phyloP scores from a whole-genome alignment of 1,284 basidiomycete genomes.

The Phylloboletellus chloephorus region DNA sequence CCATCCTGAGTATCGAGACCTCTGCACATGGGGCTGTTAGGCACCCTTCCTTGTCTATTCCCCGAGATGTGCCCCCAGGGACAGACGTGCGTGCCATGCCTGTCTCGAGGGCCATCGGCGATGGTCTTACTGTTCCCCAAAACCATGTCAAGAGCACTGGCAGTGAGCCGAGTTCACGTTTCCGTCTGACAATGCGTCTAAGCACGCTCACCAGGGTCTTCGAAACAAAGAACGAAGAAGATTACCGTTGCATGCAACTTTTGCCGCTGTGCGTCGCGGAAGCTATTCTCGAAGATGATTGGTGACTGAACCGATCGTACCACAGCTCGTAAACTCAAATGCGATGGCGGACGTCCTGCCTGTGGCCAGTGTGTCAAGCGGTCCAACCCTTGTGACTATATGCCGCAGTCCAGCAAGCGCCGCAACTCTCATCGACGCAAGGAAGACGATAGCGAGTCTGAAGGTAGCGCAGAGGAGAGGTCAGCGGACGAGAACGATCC shows the following conservation, averaged over 20 bases:
- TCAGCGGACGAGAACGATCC: slow-evolving; percentile 54
- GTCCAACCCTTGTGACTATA: slow-evolving; percentile 70
- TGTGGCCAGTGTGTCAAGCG: slow-evolving; percentile 75
- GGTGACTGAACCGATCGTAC: slow-evolving; percentile 22
- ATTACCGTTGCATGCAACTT: slow-evolving; percentile 83
- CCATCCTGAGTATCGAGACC: slow-evolving; percentile 68
- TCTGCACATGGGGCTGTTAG: slow-evolving; percentile 41
- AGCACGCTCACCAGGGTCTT: slow-evolving; percentile 28
- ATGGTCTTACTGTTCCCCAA: slow-evolving; percentile 21
- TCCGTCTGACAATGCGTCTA: slow-evolving; percentile 6
- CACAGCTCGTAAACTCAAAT: slow-evolving; percentile 76
- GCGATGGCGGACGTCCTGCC: slow-evolving; percentile 73
- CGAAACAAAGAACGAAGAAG: slow-evolving; percentile 66
- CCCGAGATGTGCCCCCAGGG: slow-evolving; percentile 42
- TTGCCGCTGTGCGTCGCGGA: slow-evolving; percentile 63
- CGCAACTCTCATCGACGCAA: slow-evolving; percentile 54
- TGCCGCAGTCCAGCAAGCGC: slow-evolving; percentile 62
- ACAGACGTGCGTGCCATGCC: slow-evolving; percentile 39
- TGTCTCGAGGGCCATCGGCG: slow-evolving; percentile 38
- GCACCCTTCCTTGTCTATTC: slow-evolving; percentile 44
- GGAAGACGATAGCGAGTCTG: slow-evolving; percentile 62
- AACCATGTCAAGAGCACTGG: slow-evolving; percentile 30
- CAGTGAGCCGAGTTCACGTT: slow-evolving; percentile 20
- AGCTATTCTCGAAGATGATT: slow-evolving; percentile 12
- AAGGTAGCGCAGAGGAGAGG: slow-evolving; percentile 54